Conservation (phyloP, 1,139 yeast species). For the Diutina neorugosa region DNA sequence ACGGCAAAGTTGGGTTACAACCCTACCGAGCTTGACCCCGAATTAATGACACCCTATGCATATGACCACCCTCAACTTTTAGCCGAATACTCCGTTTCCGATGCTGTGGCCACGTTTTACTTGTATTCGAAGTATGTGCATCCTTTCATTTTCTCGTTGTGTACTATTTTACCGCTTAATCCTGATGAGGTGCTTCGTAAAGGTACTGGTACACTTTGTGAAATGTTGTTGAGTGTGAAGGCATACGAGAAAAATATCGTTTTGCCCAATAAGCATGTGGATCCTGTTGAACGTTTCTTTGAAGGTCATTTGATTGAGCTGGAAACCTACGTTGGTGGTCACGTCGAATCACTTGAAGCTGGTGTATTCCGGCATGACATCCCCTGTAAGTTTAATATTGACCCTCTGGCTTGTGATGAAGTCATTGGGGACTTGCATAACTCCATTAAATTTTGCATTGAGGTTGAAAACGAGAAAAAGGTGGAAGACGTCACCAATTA, state of each 20-base stretch:
- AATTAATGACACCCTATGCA: conserved; percentile 96
- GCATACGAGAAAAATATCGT: conserved; percentile 71
- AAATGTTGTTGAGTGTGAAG: conserved; percentile 94
- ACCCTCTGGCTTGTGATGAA: conserved; percentile 75
- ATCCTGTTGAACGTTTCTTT: conserved; percentile 85
- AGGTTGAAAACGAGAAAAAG: conserved; percentile 65
- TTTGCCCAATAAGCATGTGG: conserved; percentile 86
- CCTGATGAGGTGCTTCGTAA: conserved; percentile 94
- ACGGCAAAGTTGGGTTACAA: conserved; percentile 92
- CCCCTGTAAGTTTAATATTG: conserved; percentile 62
- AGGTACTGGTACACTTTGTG: conserved; percentile 98
- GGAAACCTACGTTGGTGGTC: conserved; percentile 98
- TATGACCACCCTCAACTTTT: conserved; percentile 83
- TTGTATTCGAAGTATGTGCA: conserved; percentile 93
- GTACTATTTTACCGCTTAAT: conserved; percentile 89
- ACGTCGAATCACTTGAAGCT: conserved; percentile 93
- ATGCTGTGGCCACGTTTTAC: conserved; percentile 97
- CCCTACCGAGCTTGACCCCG: conserved; percentile 95
- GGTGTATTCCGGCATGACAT: conserved; percentile 94
- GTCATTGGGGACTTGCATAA: conserved; percentile 58
- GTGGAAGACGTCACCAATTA: conserved; percentile 70
- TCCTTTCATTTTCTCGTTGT: conserved; percentile 91
- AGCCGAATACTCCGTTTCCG: conserved; percentile 96
- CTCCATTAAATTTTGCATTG: conserved; percentile 74
- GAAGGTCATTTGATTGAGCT: conserved; percentile 90